Percentiles rank a stretch among this genome's conserved stretches.
phyloP scores from a whole-genome alignment of 225 moss, liverwort and hornwort species.

The Straminergon stramineum region DNA sequence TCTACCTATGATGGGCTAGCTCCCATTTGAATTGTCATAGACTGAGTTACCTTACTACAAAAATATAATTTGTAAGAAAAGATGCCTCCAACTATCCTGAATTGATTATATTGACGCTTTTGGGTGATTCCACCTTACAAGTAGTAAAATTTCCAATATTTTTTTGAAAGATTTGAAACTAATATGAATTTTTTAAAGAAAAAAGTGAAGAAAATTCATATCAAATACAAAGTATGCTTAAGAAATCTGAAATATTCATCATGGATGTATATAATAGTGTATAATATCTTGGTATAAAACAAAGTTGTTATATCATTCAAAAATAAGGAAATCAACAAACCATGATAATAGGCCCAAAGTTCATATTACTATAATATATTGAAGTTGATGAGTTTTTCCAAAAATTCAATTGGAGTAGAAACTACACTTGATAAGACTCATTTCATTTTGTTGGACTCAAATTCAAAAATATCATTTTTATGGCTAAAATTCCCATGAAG shows the following conservation, averaged over 20 bases:
- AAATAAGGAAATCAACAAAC: not conserved
- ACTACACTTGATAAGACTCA: not conserved
- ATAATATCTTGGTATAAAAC: not conserved
- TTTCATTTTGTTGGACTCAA: not conserved
- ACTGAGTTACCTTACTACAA: no score
- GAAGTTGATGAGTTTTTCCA: not conserved
- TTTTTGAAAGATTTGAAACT: no score
- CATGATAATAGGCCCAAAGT: rapidly evolving
- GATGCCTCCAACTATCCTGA: no score
- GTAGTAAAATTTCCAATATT: no score
- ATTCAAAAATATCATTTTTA: not conserved
- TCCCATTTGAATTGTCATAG: no score
- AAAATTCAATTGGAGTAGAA: not conserved
- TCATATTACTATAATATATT: not conserved
- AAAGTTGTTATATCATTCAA: rapidly evolving
- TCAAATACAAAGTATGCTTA: no score
- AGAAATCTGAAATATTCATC: not conserved
- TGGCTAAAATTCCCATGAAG: not conserved
- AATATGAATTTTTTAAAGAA: no score
- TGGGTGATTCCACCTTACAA: no score
- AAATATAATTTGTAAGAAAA: no score
- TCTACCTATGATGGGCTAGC: no score
- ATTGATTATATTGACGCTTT: no score
- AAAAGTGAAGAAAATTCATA: not conserved
- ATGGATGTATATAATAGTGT: not conserved